Conservation (phyloP, 331 rosid species). For the Acacia pycnantha region DNA sequence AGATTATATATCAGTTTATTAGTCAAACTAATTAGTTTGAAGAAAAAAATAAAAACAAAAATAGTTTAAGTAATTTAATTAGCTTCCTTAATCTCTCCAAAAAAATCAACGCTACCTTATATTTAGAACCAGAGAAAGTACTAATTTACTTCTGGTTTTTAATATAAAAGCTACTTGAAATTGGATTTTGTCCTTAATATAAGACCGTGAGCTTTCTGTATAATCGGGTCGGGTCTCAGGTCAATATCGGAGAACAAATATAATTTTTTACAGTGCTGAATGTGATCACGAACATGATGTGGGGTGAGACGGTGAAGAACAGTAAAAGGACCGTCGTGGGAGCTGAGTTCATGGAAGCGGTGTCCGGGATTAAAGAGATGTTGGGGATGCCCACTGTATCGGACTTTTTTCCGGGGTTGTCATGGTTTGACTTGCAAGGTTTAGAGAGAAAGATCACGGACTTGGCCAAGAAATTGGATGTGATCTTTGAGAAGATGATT, state of each 20-base stretch:
- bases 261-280: constrained; percentile 61
- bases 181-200: too few relatives aligned
- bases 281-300: constrained; percentile 66
- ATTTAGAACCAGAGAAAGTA: too few relatives aligned
- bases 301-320: constrained; percentile 67
- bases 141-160: too few relatives aligned
- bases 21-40: too few relatives aligned
- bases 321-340: constrained; percentile 48
- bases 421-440: constrained; percentile 80
- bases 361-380: constrained; percentile 47
- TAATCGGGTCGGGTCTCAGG: constrained; percentile 41
- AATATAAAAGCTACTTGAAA: too few relatives aligned
- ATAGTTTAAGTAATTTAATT: too few relatives aligned
- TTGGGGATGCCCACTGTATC: constrained; percentile 67
- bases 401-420: constrained; percentile 73
- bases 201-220: constrained; percentile 33
- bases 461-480: constrained; percentile 42
- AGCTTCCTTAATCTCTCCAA: too few relatives aligned
- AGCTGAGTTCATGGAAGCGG: constrained; percentile 55
- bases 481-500: constrained; percentile 61
- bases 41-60: too few relatives aligned
- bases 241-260: constrained; percentile 64
- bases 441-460: constrained; percentile 40
- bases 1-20: too few relatives aligned
- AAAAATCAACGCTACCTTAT: too few relatives aligned